Evolutionary conservation across 352 stramenopile species (phyloP).

Genomic region (Pythium myriotylum): DNA sequence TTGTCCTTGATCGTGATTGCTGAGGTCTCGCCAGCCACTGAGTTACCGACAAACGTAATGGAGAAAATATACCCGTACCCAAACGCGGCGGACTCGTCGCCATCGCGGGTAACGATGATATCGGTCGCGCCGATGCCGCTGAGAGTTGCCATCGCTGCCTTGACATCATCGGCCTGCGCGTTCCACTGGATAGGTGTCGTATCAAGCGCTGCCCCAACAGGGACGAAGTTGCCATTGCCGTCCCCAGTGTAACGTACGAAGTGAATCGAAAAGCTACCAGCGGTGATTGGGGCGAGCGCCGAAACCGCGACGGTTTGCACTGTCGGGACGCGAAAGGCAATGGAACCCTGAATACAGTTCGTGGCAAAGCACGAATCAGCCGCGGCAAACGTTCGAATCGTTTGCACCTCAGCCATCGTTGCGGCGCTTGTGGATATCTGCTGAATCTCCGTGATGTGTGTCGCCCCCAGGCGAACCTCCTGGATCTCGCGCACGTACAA

Average conservation of each 20-base stretch:
- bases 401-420: constrained; percentile 75
- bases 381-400: constrained; percentile 50
- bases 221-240: constrained; percentile 31
- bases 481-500: constrained; percentile 66
- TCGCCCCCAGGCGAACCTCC: constrained; percentile 63
- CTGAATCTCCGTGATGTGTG: constrained; percentile 73
- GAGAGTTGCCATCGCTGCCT: constrained; percentile 36
- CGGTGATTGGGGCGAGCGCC: constrained; percentile 48
- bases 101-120: constrained; percentile 75
- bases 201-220: constrained; percentile 24
- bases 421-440: constrained; percentile 62
- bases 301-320: constrained; percentile 74
- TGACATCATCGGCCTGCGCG: constrained; percentile 36
- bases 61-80: constrained; percentile 70
- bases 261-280: constrained; percentile 49
- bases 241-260: constrained; percentile 41
- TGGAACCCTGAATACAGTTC: constrained; percentile 48
- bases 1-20: constrained; percentile 34
- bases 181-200: constrained; percentile 45
- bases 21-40: constrained; percentile 65
- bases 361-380: constrained; percentile 46
- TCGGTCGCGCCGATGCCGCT: constrained; percentile 42
- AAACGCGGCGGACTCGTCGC: constrained; percentile 56
- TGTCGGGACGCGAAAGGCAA: constrained; percentile 74
- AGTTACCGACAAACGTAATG: constrained; percentile 78